Conservation (phyloP, 2,329 filamentous ascomycete genomes). For the Capronia coronata region DNA sequence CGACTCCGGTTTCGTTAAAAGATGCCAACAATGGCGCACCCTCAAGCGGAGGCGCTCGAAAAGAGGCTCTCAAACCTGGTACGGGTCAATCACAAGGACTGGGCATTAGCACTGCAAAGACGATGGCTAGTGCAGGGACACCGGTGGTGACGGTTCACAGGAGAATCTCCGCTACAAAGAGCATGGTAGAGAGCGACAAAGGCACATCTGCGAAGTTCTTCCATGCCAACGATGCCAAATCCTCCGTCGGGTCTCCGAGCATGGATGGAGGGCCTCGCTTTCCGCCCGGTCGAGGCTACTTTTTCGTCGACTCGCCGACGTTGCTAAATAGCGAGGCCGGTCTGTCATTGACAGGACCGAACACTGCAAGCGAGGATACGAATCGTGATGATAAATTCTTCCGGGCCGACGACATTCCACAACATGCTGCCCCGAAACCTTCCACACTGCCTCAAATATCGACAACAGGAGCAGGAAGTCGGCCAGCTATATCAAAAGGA, state of each 20-base stretch:
- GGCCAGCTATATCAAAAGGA: slow-evolving; percentile 1
- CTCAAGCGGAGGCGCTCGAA: slow-evolving; percentile 8
- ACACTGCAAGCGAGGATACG: slow-evolving; percentile 43
- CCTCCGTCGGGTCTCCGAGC: slow-evolving; percentile 37
- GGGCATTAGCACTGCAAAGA: slow-evolving; percentile 13
- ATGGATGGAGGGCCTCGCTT: slow-evolving; percentile 29
- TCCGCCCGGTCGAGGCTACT: slow-evolving; percentile 29
- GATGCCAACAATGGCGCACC: slow-evolving; percentile 6
- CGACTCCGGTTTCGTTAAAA: slow-evolving; percentile 41
- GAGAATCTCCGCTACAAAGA: slow-evolving; percentile 35
- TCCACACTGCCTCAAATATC: slow-evolving; percentile 7
- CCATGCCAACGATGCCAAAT: slow-evolving; percentile 72
- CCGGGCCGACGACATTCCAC: slow-evolving; percentile 62
- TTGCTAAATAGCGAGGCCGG: not conserved
- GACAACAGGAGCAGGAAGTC: not conserved
- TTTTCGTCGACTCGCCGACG: slow-evolving; percentile 26
- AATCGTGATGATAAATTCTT: slow-evolving; percentile 45
- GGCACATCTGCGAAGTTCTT: slow-evolving; percentile 65
- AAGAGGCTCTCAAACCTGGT: slow-evolving; percentile 26
- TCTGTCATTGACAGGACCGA: not conserved
- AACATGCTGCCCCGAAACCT: slow-evolving; percentile 32
- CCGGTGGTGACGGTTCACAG: slow-evolving; percentile 16
- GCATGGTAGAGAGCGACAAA: slow-evolving; percentile 35
- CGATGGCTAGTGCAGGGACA: slow-evolving; percentile 14
- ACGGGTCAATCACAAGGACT: slow-evolving; percentile 9